Percentiles rank a stretch among this genome's conserved stretches.
Conservation (phyloP, 768 basidiomycete species). For the Neoboletus subvelutipes region DNA sequence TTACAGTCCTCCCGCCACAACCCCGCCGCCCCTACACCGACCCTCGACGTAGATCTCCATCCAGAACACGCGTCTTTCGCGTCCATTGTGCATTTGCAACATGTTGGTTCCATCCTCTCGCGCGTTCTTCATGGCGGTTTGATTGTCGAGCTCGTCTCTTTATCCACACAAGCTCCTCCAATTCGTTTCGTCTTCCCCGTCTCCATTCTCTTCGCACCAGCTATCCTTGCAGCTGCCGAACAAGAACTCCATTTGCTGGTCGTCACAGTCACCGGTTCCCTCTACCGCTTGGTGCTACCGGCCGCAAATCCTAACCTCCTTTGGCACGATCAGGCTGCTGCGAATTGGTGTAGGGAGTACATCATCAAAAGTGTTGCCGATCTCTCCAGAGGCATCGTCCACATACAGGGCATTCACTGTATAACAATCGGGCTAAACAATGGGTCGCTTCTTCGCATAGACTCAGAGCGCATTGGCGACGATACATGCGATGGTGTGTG, state of each 20-base stretch:
- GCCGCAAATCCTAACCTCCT: constrained; percentile 49
- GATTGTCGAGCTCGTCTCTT: constrained; percentile 75
- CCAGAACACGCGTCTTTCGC: constrained; percentile 74
- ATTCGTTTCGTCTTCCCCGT: constrained; percentile 81
- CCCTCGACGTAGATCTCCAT: constrained; percentile 43
- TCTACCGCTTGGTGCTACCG: constrained; percentile 73
- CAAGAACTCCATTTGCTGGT: constrained; percentile 67
- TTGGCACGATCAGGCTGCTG: constrained; percentile 55
- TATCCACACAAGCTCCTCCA: constrained; percentile 61
- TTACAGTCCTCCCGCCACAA: constrained; percentile 62
- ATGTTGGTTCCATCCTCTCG: constrained; percentile 65
- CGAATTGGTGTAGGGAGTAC: constrained; percentile 68
- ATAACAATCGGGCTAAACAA: constrained; percentile 61
- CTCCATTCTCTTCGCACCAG: constrained; percentile 60
- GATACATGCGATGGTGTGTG: constrained; percentile 59
- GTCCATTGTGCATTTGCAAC: constrained; percentile 52
- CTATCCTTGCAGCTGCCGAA: constrained; percentile 50
- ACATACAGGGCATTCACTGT: constrained; percentile 65
- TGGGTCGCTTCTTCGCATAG: constrained; percentile 68
- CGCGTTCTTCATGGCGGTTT: constrained; percentile 73
- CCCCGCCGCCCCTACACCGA: constrained; percentile 45
- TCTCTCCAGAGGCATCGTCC: constrained; percentile 47
- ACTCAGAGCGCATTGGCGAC: constrained; percentile 57
- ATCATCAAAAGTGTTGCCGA: constrained; percentile 54
- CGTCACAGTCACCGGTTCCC: constrained; percentile 63